Evolutionary conservation across 1,284 basidiomycete genomes (phyloP).

Genomic region (Fomitopsis schrenkii): DNA sequence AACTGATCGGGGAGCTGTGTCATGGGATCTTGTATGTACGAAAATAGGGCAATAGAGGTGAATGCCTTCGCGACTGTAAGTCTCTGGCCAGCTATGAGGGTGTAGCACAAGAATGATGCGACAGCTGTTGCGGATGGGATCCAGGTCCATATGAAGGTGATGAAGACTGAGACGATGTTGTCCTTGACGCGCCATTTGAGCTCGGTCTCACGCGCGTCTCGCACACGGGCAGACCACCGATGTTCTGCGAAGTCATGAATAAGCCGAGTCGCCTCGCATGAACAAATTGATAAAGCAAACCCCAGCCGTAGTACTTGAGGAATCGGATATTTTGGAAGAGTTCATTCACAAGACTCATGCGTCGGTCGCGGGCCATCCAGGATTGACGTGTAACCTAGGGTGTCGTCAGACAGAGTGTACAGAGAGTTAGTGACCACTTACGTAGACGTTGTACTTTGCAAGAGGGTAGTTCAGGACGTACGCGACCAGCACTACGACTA

Average conservation of each 20-base stretch:
- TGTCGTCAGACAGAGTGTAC: not conserved
- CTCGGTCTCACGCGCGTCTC: slow-evolving; percentile 50
- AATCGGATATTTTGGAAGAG: slow-evolving; percentile 72
- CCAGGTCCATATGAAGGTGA: slow-evolving; percentile 70
- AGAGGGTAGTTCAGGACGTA: slow-evolving; percentile 65
- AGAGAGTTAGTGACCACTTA: slow-evolving; percentile 27
- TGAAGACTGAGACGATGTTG: slow-evolving; percentile 53
- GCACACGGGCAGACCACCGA: slow-evolving; percentile 48
- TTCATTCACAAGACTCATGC: slow-evolving; percentile 80
- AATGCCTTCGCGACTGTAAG: slow-evolving; percentile 69
- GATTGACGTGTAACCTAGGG: slow-evolving; percentile 52
- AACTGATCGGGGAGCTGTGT: slow-evolving; percentile 57
- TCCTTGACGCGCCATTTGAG: slow-evolving; percentile 61
- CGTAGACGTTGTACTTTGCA: slow-evolving; percentile 61
- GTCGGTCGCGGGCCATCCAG: slow-evolving; percentile 68
- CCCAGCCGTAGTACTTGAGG: slow-evolving; percentile 72
- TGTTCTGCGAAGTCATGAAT: slow-evolving; percentile 16
- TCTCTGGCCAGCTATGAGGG: slow-evolving; percentile 50
- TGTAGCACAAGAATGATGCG: slow-evolving; percentile 60
- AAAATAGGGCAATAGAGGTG: slow-evolving; percentile 63
- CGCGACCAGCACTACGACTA: slow-evolving; percentile 64
- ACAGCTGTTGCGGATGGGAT: slow-evolving; percentile 67
- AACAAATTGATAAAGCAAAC: slow-evolving; percentile 26
- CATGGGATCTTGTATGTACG: slow-evolving; percentile 63
- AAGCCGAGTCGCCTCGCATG: not conserved